Percentiles rank a stretch among this genome's conserved stretches.
These are phyloP conservation scores for Abelmoschus esculentus DNA, from an alignment of 345 rosid species.

Conservation along the genomic window DNA sequence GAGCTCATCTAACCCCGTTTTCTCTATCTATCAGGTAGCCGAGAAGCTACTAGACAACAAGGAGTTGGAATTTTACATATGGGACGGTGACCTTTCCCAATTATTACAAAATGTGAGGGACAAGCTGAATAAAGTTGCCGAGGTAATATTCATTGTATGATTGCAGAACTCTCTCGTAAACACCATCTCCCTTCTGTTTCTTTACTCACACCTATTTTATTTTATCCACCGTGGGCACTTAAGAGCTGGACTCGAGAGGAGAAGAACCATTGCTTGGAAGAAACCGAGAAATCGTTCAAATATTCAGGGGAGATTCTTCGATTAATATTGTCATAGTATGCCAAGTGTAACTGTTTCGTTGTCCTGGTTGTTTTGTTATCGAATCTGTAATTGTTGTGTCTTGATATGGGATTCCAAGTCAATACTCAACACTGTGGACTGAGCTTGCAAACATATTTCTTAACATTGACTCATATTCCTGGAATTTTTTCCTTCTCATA, in stretches of 20 bases:
- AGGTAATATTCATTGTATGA: slow-evolving; percentile 30
- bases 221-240: neutral
- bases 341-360: neutral
- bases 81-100: slow-evolving; percentile 81
- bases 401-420: neutral
- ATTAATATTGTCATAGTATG: slow-evolving; percentile 44
- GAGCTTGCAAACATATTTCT: neutral
- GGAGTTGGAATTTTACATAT: slow-evolving; percentile 77
- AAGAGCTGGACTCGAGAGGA: slow-evolving; percentile 88
- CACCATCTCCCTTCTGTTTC: neutral
- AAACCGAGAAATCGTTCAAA: slow-evolving; percentile 91
- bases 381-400: neutral
- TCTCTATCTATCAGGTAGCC: slow-evolving; percentile 45
- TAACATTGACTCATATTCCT: neutral
- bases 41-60: slow-evolving; percentile 52
- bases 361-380: neutral
- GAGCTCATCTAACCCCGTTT: neutral
- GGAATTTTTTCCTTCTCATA: neutral
- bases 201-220: neutral
- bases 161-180: neutral
- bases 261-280: slow-evolving; percentile 90
- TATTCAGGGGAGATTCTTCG: slow-evolving; percentile 86
- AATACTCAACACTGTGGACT: neutral
- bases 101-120: slow-evolving; percentile 76
- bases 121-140: slow-evolving; percentile 68